A percentile compares a stretch with the other conserved stretches of the same genome.
Conservation (phyloP, 73 alveolate genomes). For the Paramecium octaurelia region DNA sequence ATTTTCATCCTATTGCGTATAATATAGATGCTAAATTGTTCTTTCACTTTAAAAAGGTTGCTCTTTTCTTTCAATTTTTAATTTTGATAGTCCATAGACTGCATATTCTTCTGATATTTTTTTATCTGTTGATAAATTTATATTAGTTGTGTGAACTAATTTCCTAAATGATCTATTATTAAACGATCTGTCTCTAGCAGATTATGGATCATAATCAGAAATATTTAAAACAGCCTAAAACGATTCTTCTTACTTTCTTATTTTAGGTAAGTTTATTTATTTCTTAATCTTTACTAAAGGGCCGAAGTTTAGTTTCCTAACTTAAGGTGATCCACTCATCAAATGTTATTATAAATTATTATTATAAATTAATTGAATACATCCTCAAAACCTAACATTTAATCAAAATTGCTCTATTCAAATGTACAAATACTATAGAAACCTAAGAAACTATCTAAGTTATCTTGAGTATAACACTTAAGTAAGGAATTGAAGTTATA, state of each 20-base stretch:
- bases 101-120: background rate
- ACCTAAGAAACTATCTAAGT: no score
- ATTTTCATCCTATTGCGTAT: background rate
- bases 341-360: background rate
- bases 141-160: background rate
- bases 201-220: background rate
- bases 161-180: background rate
- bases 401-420: no score
- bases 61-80: background rate
- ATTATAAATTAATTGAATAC: background rate
- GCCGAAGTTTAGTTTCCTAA: background rate
- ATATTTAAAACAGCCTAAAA: background rate
- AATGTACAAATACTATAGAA: no score
- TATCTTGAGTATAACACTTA: no score
- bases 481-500: no score
- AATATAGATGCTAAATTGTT: background rate
- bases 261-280: background rate
- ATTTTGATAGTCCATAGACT: background rate
- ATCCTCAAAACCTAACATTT: no score
- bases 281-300: background rate
- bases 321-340: conserved; percentile 1
- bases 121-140: background rate
- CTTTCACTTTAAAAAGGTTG: background rate
- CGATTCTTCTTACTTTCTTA: background rate
- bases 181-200: background rate